phyloP scores from a whole-genome alignment of 208 protist genomes.

The Porcisia deanei region DNA sequence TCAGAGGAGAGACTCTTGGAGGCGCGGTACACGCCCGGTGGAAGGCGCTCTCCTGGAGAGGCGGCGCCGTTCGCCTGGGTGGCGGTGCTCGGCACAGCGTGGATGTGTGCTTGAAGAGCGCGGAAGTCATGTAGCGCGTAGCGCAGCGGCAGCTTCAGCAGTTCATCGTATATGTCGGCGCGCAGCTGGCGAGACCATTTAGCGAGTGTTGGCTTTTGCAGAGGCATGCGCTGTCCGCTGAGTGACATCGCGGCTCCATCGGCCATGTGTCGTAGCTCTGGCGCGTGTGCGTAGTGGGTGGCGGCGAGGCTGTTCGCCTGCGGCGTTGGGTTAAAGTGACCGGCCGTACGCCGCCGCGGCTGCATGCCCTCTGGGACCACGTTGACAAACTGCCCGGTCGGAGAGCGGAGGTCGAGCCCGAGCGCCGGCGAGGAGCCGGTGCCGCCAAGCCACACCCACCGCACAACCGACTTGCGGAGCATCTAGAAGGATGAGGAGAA shows the following conservation, averaged over 20 bases:
- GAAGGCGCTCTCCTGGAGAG: conserved; percentile 9
- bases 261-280: conserved; percentile 30
- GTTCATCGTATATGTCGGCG: conserved; percentile 85
- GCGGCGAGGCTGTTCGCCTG: conserved; percentile 31
- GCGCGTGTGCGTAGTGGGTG: conserved; percentile 22
- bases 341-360: conserved; percentile 33
- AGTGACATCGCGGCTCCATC: conserved; percentile 21
- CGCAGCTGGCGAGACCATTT: conserved; percentile 69
- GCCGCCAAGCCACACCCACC: conserved; percentile 71
- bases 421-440: conserved; percentile 46
- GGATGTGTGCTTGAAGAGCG: conserved; percentile 46
- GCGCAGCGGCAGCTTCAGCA: conserved; percentile 85
- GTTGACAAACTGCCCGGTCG: conserved; percentile 70
- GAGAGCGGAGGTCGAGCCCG: conserved; percentile 60
- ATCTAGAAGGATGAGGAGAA: conserved; percentile 21
- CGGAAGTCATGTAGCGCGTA: conserved; percentile 80
- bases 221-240: conserved; percentile 26
- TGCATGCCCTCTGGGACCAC: conserved; percentile 61
- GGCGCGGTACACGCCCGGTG: conserved; percentile 26
- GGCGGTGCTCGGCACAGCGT: conserved; percentile 10
- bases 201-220: conserved; percentile 29
- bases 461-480: conserved; percentile 32
- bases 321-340: conserved; percentile 39
- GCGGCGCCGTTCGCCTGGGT: background rate
- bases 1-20: background rate